phyloP scores from a whole-genome alignment of 306 rosid species.

The Coriaria nepalensis region DNA sequence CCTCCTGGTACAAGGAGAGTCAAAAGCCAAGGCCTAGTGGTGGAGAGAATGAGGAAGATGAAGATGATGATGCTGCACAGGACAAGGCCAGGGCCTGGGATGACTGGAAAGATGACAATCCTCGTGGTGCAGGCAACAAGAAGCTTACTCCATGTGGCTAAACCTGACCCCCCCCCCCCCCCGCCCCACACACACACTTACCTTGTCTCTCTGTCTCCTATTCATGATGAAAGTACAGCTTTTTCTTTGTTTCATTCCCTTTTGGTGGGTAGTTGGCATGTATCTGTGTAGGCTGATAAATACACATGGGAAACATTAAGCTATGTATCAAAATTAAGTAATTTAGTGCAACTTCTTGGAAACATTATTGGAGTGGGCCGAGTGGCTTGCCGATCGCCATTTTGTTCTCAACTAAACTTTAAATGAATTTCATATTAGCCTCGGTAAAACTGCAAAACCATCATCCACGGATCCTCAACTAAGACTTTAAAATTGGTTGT shows the following conservation, averaged over 20 bases:
- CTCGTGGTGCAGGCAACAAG: constrained; percentile 85
- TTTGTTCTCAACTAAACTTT: too few relatives aligned
- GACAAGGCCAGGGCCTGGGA: constrained; percentile 89
- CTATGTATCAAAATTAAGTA: neutral
- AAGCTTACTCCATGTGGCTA: constrained; percentile 94
- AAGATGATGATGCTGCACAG: constrained; percentile 77
- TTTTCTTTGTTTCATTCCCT: neutral
- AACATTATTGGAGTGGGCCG: constrained; percentile 1
- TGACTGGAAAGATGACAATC: constrained; percentile 99
- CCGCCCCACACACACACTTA: constrained; percentile 73
- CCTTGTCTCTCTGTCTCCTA: constrained; percentile 80
- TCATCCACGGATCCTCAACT: too few relatives aligned
- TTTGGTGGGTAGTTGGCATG: neutral
- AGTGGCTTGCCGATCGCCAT: neutral
- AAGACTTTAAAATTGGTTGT: too few relatives aligned
- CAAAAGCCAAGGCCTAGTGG: constrained; percentile 36
- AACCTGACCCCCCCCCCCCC: constrained; percentile 13
- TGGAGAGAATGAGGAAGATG: constrained; percentile 40
- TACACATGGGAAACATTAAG: too few relatives aligned
- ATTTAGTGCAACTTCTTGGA: neutral
- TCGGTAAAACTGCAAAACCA: too few relatives aligned
- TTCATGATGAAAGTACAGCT: constrained; percentile 3
- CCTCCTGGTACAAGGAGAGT: constrained; percentile 71
- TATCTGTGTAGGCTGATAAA: constrained; percentile 4
- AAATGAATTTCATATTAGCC: too few relatives aligned